A percentile compares a stretch with the other conserved stretches of the same genome.
Evolutionary conservation across 2,329 filamentous ascomycete species (phyloP).

Genomic region (Volutella citrinella): DNA sequence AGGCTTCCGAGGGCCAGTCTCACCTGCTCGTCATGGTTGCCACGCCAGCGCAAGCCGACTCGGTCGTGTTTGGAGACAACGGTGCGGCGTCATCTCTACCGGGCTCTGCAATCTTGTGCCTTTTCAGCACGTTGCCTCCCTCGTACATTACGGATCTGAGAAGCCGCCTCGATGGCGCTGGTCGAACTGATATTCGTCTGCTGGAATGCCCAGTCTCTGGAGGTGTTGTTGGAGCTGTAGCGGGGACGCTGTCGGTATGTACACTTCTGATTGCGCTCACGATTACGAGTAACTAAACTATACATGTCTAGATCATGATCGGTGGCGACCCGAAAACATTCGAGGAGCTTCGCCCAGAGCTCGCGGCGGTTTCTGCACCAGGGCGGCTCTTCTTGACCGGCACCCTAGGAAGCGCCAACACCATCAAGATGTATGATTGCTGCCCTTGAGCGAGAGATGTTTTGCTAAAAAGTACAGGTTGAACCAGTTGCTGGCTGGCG

Average conservation of each 20-base stretch:
- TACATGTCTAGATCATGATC: too few relatives aligned
- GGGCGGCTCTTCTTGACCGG: too few relatives aligned
- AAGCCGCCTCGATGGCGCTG: background rate
- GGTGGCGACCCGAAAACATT: too few relatives aligned
- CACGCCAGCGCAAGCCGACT: slow-evolving; percentile 5
- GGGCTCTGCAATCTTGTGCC: slow-evolving; percentile 2
- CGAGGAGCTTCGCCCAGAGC: too few relatives aligned
- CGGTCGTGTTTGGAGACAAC: slow-evolving; percentile 1
- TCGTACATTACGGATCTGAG: slow-evolving; percentile 1
- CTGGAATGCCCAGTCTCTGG: slow-evolving; percentile 12
- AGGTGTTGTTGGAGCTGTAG: slow-evolving; percentile 4
- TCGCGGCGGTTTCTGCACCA: too few relatives aligned
- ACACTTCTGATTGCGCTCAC: too few relatives aligned
- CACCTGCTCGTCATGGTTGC: slow-evolving; percentile 7
- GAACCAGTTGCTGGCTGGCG: slow-evolving; percentile 57
- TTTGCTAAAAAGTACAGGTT: too few relatives aligned
- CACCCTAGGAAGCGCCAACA: too few relatives aligned
- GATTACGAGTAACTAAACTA: too few relatives aligned
- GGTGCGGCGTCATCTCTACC: slow-evolving; percentile 4
- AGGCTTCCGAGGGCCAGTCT: slow-evolving; percentile 1
- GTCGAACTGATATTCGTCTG: slow-evolving; percentile 4
- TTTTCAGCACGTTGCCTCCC: slow-evolving; percentile 7
- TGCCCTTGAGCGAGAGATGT: too few relatives aligned
- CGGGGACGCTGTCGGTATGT: slow-evolving; percentile 8
- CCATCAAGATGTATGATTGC: too few relatives aligned